Evolutionary conservation across 2,329 filamentous ascomycete species (phyloP), one percentile per base, ranked within the genome.

Genomic region (Rugonectria rugulosa): DNA sequence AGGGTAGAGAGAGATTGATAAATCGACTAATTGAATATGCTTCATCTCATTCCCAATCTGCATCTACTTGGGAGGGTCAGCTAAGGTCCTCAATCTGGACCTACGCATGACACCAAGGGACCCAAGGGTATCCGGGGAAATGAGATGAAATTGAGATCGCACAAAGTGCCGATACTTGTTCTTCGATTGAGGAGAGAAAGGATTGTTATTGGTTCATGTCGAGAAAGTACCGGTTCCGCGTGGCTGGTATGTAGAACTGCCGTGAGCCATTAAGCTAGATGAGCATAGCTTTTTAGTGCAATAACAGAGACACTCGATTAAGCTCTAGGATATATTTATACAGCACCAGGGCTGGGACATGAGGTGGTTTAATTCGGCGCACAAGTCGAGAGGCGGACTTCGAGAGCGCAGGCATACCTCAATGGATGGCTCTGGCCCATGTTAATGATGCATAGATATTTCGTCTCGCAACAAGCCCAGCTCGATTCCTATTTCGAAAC

Each of bases 401-500:
- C n/a, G n/a, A n/a, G n/a, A n/a, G n/a, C n/a, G n/a, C n/a, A n/a
- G n/a, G n/a, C n/a, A n/a, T n/a, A n/a, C n/a, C n/a, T n/a, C n/a
- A n/a, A n/a, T n/a, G n/a, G n/a, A n/a, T n/a, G n/a, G n/a, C n/a
- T n/a, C n/a, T n/a, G n/a, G n/a, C n/a, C n/a, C n/a, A n/a, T n/a
- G n/a, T n/a, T n/a, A n/a, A n/a, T n/a, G n/a, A n/a, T n/a, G n/a
- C n/a, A n/a, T n/a, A n/a, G n/a, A n/a, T n/a, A n/a, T n/a, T n/a
- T n/a, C n/a, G n/a, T n/a, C n/a, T n/a, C n/a, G n/a, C n/a, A n/a
- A n/a, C n/a, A n/a, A n/a, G n/a, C 94, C 6, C 91, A 90, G 56
- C 82, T 99, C 54, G 95, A 99, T 71, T 93, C 96, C 76, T 95
- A 99, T 77, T 98, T 91, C 69, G 92, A 96, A n/a, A n/a, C n/a